Conservation (phyloP, 495 filamentous ascomycete genomes). For the Penicillium steckii region DNA sequence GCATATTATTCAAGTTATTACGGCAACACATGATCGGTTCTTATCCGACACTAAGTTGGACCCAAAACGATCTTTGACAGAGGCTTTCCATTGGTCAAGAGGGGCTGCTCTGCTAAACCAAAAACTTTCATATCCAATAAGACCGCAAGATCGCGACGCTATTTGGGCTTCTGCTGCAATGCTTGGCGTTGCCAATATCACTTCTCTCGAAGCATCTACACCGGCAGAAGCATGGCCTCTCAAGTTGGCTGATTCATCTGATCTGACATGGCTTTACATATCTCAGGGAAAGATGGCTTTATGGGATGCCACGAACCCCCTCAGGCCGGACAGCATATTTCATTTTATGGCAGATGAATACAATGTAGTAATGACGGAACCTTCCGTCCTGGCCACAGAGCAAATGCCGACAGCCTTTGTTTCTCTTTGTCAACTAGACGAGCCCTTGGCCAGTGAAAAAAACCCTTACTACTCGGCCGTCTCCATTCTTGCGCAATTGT, state of each 20-base stretch:
- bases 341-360: constrained; percentile 23
- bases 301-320: constrained; percentile 31
- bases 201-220: constrained; percentile 26
- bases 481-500: constrained; percentile 22
- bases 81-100: constrained; percentile 35
- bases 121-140: constrained; percentile 26
- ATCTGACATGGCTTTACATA: constrained; percentile 37
- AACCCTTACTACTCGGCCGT: constrained; percentile 35
- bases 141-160: constrained; percentile 35
- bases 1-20: constrained; percentile 36
- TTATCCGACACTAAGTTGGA: constrained; percentile 2
- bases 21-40: constrained; percentile 36
- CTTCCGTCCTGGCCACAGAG: not conserved
- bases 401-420: constrained; percentile 13
- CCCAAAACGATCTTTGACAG: constrained; percentile 18
- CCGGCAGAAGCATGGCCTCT: constrained; percentile 38
- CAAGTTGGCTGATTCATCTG: constrained; percentile 18
- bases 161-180: constrained; percentile 41
- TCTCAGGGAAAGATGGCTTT: constrained; percentile 33
- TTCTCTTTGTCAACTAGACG: constrained; percentile 4
- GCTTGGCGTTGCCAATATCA: constrained; percentile 33
- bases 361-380: constrained; percentile 8
- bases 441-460: constrained; percentile 1
- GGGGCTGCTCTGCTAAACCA: constrained; percentile 28
- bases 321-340: constrained; percentile 39